phyloP scores from a whole-genome alignment of 305 asterid genomes.

The Striga hermonthica region DNA sequence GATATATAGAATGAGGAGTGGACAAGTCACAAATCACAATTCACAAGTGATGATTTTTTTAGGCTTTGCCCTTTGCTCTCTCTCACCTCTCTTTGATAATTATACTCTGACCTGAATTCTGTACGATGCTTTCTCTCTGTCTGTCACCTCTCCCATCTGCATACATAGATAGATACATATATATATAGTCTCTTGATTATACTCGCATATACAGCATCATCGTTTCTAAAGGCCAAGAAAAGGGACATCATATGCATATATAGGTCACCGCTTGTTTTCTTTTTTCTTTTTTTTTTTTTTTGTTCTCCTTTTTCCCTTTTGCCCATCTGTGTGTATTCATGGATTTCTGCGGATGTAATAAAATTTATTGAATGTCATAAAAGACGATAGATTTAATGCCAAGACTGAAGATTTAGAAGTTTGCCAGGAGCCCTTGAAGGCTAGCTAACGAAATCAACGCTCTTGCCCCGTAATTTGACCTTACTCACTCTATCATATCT shows the following conservation, averaged over 20 bases:
- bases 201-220: conserved; percentile 1
- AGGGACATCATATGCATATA: neutral
- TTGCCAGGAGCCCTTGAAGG: conserved; percentile 32
- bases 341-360: conserved; percentile 1
- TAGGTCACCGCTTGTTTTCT: neutral
- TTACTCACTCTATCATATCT: conserved; percentile 31
- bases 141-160: conserved; percentile 25
- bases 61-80: conserved; percentile 31
- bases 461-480: conserved; percentile 34
- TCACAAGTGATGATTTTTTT: conserved; percentile 27
- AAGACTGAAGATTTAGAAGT: conserved; percentile 34
- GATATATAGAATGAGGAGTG: conserved; percentile 17
- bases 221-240: neutral
- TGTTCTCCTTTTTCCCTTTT: neutral
- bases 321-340: conserved; percentile 16
- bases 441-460: conserved; percentile 1
- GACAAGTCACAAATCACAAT: conserved; percentile 29
- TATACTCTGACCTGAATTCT: conserved; percentile 36
- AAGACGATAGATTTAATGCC: conserved; percentile 34
- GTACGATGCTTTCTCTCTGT: conserved; percentile 33
- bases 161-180: neutral
- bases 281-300: neutral
- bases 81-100: conserved; percentile 29
- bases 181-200: neutral
- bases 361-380: conserved; percentile 33